Conservation (phyloP, 2,329 filamentous ascomycete species). For the Rhexocercosporidium sp. region DNA sequence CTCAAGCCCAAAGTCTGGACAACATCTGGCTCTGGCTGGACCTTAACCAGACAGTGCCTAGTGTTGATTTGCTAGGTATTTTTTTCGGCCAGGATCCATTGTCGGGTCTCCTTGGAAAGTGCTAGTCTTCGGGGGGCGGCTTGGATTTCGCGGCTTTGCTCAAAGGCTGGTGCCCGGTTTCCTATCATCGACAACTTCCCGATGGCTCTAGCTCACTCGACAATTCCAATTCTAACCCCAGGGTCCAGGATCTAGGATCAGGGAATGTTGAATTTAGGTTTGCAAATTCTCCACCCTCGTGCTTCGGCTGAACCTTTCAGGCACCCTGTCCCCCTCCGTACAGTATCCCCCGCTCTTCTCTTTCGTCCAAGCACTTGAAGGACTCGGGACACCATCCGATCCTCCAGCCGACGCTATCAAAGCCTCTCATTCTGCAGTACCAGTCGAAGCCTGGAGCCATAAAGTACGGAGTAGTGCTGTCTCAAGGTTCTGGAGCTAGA, state of each 20-base stretch:
- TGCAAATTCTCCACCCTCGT: background rate
- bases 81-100: background rate
- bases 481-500: background rate
- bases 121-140: no score
- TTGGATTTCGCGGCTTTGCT: no score
- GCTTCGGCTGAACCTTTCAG: conserved; percentile 5
- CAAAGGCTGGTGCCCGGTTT: background rate
- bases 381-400: background rate
- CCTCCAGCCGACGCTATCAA: background rate
- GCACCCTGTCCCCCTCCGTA: background rate
- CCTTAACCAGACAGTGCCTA: background rate
- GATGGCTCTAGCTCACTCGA: background rate
- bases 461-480: background rate
- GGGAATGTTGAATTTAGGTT: no score
- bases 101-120: no score
- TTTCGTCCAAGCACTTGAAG: background rate
- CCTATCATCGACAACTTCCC: background rate
- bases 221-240: background rate
- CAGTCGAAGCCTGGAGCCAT: background rate
- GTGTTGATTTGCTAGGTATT: no score
- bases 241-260: background rate
- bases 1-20: background rate
- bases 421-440: background rate
- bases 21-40: background rate
- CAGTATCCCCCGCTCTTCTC: background rate